Conservation (phyloP, 306 rosid genomes). For the Lathyrus oleraceus region DNA sequence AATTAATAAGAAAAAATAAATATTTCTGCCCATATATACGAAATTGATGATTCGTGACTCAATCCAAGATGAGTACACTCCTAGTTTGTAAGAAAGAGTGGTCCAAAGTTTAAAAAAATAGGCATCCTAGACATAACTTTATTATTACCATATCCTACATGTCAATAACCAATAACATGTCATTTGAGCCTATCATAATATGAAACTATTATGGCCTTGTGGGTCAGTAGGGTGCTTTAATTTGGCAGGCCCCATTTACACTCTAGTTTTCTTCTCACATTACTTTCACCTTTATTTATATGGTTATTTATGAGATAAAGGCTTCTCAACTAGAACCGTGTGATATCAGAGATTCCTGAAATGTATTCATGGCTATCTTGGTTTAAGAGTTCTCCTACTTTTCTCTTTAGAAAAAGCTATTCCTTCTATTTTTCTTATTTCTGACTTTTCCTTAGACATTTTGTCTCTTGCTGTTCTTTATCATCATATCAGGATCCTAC, state of each 20-base stretch:
- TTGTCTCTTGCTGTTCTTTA: constrained; percentile 51
- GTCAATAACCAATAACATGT: too few species aligned
- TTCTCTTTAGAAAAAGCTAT: constrained; percentile 42
- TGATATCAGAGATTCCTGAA: constrained; percentile 35
- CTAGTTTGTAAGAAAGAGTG: too few species aligned
- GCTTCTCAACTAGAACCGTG: constrained; percentile 28
- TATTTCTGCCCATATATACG: too few species aligned
- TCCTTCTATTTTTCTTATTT: constrained; percentile 30
- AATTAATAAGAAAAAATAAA: too few species aligned
- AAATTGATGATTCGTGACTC: too few species aligned
- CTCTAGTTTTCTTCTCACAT: constrained; percentile 4
- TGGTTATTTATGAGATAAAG: background rate
- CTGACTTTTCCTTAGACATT: constrained; percentile 44
- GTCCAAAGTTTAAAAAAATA: too few species aligned
- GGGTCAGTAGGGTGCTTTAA: background rate
- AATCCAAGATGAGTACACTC: too few species aligned
- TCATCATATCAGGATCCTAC: constrained; percentile 24
- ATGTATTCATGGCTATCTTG: constrained; percentile 33
- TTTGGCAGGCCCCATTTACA: background rate
- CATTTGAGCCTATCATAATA: too few species aligned
- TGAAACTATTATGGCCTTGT: background rate
- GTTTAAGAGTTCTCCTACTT: constrained; percentile 44
- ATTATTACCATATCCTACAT: too few species aligned
- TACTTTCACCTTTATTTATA: constrained; percentile 10
- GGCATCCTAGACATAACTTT: too few species aligned